These are phyloP conservation scores for Aspergillus udagawae DNA, from an alignment of 2,329 filamentous ascomycete genomes.

Conservation along the genomic window DNA sequence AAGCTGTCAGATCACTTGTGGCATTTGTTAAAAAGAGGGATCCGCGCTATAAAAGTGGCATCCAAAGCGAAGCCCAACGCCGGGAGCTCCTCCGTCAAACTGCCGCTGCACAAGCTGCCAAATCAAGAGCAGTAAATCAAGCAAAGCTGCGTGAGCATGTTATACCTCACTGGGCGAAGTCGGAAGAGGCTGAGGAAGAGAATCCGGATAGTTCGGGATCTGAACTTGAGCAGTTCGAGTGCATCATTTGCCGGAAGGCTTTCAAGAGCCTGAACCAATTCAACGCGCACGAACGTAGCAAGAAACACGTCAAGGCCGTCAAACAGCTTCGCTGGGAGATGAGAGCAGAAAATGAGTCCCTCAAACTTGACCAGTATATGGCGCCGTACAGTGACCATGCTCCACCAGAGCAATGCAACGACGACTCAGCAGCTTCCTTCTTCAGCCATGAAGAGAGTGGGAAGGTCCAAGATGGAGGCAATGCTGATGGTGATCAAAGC, in stretches of 20 bases:
- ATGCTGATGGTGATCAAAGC: not conserved
- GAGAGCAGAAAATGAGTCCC: constrained; percentile 68
- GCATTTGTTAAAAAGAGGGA: constrained; percentile 88
- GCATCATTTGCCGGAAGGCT: constrained; percentile 59
- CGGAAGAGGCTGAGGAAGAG: constrained; percentile 51
- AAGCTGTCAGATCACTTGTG: constrained; percentile 80
- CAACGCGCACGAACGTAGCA: constrained; percentile 89
- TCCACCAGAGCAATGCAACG: not conserved
- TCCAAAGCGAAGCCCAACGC: constrained; percentile 73
- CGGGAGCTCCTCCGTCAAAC: constrained; percentile 74
- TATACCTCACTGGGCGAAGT: constrained; percentile 71
- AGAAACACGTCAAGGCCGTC: constrained; percentile 87
- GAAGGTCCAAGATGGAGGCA: not conserved
- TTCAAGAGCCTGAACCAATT: constrained; percentile 93
- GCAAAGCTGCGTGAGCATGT: constrained; percentile 63
- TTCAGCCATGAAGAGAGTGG: constrained; percentile 19
- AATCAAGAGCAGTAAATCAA: constrained; percentile 75
- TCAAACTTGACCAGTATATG: constrained; percentile 16
- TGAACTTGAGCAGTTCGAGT: constrained; percentile 57
- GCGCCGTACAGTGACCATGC: not conserved
- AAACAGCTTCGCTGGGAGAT: constrained; percentile 77
- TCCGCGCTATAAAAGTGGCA: constrained; percentile 74
- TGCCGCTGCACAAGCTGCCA: constrained; percentile 76
- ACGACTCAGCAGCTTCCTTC: not conserved
- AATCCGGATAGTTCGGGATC: constrained; percentile 44